Evolutionary conservation across 176 grass and related monocot species (phyloP).

Genomic region (Ananas comosus): DNA sequence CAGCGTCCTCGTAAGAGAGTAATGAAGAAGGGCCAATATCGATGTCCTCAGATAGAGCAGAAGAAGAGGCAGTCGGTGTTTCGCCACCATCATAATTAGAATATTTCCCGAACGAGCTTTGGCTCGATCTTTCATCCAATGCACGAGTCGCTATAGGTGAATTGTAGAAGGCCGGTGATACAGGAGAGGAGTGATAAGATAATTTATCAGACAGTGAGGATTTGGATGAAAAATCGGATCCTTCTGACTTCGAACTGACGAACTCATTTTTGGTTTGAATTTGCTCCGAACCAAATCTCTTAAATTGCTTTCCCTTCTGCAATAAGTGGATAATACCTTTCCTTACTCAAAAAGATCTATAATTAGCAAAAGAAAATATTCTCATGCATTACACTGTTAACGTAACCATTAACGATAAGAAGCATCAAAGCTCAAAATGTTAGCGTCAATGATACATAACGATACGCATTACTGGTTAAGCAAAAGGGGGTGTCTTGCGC

Average conservation of each 20-base stretch:
- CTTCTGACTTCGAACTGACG: background rate
- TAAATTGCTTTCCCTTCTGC: slow-evolving; percentile 2
- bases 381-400: background rate
- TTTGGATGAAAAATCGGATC: background rate
- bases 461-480: too few species aligned
- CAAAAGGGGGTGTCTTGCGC: too few species aligned
- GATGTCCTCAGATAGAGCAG: background rate
- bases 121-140: background rate
- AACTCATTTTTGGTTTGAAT: background rate
- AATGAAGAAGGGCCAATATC: background rate
- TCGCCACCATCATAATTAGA: background rate
- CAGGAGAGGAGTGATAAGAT: background rate
- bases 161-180: background rate
- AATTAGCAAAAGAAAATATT: background rate
- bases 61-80: background rate
- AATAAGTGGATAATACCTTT: slow-evolving; percentile 1
- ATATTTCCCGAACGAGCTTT: background rate
- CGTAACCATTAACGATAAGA: background rate
- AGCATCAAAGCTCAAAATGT: background rate
- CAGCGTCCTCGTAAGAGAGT: background rate
- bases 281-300: background rate
- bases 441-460: background rate
- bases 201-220: background rate
- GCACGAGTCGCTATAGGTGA: background rate
- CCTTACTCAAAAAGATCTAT: background rate